These are phyloP conservation scores for Potentilla sterilis DNA, from an alignment of 306 rosid genomes.

Conservation along the genomic window DNA sequence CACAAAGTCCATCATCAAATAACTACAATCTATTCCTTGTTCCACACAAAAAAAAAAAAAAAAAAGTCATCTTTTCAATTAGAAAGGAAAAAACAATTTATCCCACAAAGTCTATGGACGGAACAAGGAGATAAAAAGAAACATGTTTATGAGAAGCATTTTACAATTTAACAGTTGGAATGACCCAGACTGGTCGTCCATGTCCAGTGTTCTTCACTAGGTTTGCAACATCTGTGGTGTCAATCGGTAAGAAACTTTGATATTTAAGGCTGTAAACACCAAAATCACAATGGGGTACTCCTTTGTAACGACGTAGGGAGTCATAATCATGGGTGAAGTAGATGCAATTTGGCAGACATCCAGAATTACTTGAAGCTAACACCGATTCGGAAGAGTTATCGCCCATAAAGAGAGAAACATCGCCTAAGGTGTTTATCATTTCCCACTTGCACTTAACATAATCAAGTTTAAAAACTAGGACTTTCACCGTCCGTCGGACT, in stretches of 20 bases:
- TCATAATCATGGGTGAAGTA: not conserved
- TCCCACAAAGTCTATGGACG: too few relatives aligned
- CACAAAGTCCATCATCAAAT: too few relatives aligned
- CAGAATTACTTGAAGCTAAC: not conserved
- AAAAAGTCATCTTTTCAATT: too few relatives aligned
- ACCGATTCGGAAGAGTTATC: not conserved
- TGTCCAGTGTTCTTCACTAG: not conserved
- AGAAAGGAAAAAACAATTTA: too few relatives aligned
- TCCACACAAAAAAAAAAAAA: too few relatives aligned
- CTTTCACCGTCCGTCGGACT: too few relatives aligned
- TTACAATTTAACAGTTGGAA: not conserved
- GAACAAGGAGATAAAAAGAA: too few relatives aligned
- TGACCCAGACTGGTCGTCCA: not conserved
- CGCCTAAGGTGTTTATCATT: not conserved
- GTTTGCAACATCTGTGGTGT: not conserved
- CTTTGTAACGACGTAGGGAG: not conserved
- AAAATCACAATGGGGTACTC: not conserved
- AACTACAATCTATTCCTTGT: too few relatives aligned
- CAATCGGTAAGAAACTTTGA: not conserved
- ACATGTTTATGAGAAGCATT: too few relatives aligned
- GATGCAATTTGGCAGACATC: not conserved
- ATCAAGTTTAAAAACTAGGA: not conserved
- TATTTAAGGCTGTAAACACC: not conserved
- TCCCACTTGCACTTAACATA: not conserved
- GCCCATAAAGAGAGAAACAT: not conserved